Evolutionary conservation across 2,329 filamentous ascomycete genomes (phyloP), one percentile per base, ranked within the genome.

Genomic region (Pezicula neosporulosa): DNA sequence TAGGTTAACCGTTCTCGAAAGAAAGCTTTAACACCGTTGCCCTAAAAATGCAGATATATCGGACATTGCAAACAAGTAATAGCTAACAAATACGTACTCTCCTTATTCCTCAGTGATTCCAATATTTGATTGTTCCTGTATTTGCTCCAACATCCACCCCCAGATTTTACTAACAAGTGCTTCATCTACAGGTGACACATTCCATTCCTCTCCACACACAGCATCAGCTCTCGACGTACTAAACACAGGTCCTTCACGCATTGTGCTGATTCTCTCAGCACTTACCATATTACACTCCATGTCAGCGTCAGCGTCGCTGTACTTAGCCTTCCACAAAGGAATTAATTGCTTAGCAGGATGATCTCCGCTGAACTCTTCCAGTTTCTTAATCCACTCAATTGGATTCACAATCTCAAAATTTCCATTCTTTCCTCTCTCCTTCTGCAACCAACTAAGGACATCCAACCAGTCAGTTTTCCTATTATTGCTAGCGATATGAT

Each of bases 401-500:
- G 57, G 76, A 74, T 61, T 41, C 6, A 80, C 70, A 12, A 72
- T 63, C 1, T 74, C 66, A 55, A 77, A 72, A 1, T 39, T 41
- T 56, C 53, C 44, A 3, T 48, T 28, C 0, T 47, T 47, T 0
- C 49, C 38, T 7, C 46, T 47, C 1, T 37, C n/a, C 13, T 50
- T 51, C 21, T 42, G 47, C 38, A 77, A 54, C 75, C 73, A 78
- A 4, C 59, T 54, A n/a, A 80, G 62, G 58, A 81, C 65, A 45
- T 74, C 66, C 1, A 55, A 60, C 77, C 76, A 80, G 2, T 60
- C 71, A 4, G 74, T 72, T 7, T 57, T 58, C 8, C 51, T 62
- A 52, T 75, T 67, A 27, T 72, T 68, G 53, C 79, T 81, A 27
- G 80, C 56, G 2, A 81, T 65, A 60, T 82, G 77, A 52, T 73